These are phyloP conservation scores for Didymella keratinophila DNA, from an alignment of 2,329 filamentous ascomycete species.

Conservation along the genomic window DNA sequence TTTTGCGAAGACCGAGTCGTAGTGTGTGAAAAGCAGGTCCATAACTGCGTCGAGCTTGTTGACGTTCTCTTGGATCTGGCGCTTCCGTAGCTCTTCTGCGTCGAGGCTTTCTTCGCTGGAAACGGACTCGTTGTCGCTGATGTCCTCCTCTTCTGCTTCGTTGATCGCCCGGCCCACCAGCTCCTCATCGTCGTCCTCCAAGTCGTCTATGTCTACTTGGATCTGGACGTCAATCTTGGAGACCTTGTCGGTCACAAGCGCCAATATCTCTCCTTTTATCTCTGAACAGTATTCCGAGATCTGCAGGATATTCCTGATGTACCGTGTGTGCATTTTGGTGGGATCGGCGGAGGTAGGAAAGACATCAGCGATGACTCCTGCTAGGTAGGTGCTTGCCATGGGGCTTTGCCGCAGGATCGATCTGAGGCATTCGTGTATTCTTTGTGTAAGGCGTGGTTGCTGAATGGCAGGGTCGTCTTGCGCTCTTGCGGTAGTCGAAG, in stretches of 20 bases:
- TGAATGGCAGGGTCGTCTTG: slow-evolving; percentile 65
- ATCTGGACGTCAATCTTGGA: slow-evolving; percentile 97
- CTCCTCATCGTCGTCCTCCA: slow-evolving; percentile 86
- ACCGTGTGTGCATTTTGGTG: slow-evolving; percentile 82
- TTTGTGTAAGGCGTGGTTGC: slow-evolving; percentile 70
- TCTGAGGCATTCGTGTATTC: slow-evolving; percentile 78
- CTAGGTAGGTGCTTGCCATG: slow-evolving; percentile 74
- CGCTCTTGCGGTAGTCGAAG: slow-evolving; percentile 61
- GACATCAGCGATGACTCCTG: slow-evolving; percentile 69
- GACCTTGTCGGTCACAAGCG: slow-evolving; percentile 82
- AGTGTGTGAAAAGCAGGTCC: slow-evolving; percentile 85
- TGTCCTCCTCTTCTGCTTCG: slow-evolving; percentile 58
- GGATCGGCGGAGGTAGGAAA: slow-evolving; percentile 82
- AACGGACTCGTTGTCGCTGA: slow-evolving; percentile 75
- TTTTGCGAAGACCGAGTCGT: slow-evolving; percentile 74
- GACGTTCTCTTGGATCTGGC: slow-evolving; percentile 79
- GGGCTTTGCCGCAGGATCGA: slow-evolving; percentile 84
- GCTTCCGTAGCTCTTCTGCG: slow-evolving; percentile 67
- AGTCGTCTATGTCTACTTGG: slow-evolving; percentile 88
- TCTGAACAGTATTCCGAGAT: slow-evolving; percentile 80
- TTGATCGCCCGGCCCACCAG: slow-evolving; percentile 66
- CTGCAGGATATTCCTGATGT: slow-evolving; percentile 82
- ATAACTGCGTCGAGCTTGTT: slow-evolving; percentile 91
- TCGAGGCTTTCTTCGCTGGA: slow-evolving; percentile 69
- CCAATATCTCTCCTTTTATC: slow-evolving; percentile 79